Conservation (phyloP, 257 asterid genomes). For the Prunella vulgaris region DNA sequence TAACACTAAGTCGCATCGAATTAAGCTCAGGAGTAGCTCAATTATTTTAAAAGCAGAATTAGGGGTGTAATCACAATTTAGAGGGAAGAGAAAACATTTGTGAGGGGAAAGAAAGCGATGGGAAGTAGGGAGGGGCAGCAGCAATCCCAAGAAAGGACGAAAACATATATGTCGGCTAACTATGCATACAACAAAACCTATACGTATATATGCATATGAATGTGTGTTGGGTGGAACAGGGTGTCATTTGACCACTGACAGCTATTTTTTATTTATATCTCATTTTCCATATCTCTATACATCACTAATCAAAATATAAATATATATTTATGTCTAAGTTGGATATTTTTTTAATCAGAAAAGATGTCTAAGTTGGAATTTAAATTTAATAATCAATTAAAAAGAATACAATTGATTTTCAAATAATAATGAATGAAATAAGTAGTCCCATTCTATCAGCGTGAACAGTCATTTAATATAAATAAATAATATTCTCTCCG, state of each 20-base stretch:
- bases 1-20: no score
- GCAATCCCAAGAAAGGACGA: not conserved
- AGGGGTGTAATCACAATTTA: not conserved
- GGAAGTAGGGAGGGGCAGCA: not conserved
- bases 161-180: conserved; percentile 5
- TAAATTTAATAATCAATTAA: no score
- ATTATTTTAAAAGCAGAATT: no score
- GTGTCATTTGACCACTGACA: conserved; percentile 16
- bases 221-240: conserved; percentile 11
- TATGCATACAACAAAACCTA: not conserved
- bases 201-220: not conserved
- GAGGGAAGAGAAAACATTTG: not conserved
- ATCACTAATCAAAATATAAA: no score
- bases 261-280: not conserved
- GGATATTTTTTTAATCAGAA: no score
- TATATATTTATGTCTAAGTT: not conserved
- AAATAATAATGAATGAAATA: no score
- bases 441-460: no score
- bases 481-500: no score
- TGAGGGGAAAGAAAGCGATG: not conserved
- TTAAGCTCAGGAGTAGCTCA: no score
- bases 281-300: not conserved
- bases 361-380: not conserved
- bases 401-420: no score
- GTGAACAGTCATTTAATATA: no score